Conservation (phyloP, 169 alveolate species). For the Cryptosporidium ubiquitum region DNA sequence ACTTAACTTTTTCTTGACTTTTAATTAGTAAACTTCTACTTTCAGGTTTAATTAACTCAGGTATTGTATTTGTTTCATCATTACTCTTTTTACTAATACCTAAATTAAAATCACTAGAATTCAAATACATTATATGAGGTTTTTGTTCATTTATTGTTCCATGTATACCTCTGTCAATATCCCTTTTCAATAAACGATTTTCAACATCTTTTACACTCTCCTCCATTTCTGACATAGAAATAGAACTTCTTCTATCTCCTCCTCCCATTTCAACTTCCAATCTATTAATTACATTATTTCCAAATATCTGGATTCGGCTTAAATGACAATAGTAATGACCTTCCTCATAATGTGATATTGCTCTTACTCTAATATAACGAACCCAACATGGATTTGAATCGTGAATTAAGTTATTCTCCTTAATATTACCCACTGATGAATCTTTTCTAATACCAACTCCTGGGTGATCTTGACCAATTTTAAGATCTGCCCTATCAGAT, state of each 20-base stretch:
- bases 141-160: background rate
- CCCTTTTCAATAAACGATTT: conserved; percentile 34
- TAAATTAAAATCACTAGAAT: background rate
- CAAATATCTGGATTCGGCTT: conserved; percentile 51
- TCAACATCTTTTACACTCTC: conserved; percentile 71
- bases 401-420: conserved; percentile 8
- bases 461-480: background rate
- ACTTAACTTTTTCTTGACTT: background rate
- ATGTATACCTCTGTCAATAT: conserved; percentile 19
- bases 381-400: conserved; percentile 69
- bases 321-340: conserved; percentile 72
- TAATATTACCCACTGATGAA: conserved; percentile 3
- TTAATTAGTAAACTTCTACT: background rate
- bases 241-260: conserved; percentile 59
- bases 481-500: background rate
- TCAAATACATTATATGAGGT: background rate
- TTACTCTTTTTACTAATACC: background rate
- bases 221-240: conserved; percentile 28
- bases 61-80: background rate
- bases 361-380: conserved; percentile 48
- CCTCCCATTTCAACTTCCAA: conserved; percentile 56
- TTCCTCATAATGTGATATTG: conserved; percentile 55
- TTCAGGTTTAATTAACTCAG: background rate
- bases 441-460: background rate
- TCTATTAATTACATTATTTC: conserved; percentile 50